phyloP scores from a whole-genome alignment of 1,139 yeast species.

The Candida mesenterica region DNA sequence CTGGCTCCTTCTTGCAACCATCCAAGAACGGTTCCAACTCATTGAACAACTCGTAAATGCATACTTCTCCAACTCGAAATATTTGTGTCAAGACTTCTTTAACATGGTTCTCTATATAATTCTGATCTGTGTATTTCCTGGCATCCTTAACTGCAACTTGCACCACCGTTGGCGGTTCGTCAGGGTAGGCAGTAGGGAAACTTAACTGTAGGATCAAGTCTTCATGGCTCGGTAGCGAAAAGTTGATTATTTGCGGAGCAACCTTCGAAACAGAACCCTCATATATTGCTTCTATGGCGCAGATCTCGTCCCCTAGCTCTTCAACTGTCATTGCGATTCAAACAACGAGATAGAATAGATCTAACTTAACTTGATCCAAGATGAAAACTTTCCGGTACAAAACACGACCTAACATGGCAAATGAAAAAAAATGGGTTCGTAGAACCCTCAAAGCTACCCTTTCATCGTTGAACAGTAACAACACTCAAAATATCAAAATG shows the following conservation, averaged over 20 bases:
- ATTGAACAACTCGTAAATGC: constrained; percentile 73
- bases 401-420: constrained; percentile 1
- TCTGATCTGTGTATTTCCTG: constrained; percentile 38
- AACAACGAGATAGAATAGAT: too few relatives aligned
- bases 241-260: constrained; percentile 43
- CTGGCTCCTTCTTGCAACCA: constrained; percentile 25
- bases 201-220: constrained; percentile 58
- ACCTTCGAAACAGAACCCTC: constrained; percentile 50
- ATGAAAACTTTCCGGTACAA: neutral
- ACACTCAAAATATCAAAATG: too few relatives aligned
- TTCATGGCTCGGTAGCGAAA: constrained; percentile 65
- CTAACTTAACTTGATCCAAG: neutral
- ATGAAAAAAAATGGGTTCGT: neutral
- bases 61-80: constrained; percentile 62
- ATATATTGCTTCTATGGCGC: constrained; percentile 86
- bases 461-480: too few relatives aligned
- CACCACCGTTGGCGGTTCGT: constrained; percentile 53
- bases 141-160: constrained; percentile 44
- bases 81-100: constrained; percentile 49
- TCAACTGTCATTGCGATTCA: constrained; percentile 48
- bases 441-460: too few relatives aligned
- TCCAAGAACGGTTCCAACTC: constrained; percentile 57
- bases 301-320: constrained; percentile 73
- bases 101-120: constrained; percentile 43
- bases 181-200: constrained; percentile 72